Evolutionary conservation across 2,329 filamentous ascomycete genomes (phyloP).

Genomic region (Penicillium sp.): DNA sequence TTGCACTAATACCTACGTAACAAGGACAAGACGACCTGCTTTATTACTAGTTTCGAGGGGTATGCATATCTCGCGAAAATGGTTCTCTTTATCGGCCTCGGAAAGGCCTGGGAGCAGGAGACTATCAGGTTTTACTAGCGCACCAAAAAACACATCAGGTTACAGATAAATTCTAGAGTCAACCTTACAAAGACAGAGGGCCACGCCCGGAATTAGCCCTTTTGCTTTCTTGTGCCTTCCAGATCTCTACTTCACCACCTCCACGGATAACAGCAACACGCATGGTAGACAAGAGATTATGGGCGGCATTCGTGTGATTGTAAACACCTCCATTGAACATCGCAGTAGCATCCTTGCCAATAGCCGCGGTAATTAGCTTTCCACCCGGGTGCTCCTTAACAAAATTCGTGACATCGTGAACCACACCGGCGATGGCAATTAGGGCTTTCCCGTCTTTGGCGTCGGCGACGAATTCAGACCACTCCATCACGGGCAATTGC

Average conservation of each 20-base stretch:
- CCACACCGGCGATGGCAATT: slow-evolving; percentile 73
- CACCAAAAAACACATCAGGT: too few relatives aligned
- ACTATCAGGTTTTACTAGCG: too few relatives aligned
- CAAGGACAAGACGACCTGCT: too few relatives aligned
- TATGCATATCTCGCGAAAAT: too few relatives aligned
- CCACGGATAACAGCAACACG: slow-evolving; percentile 81
- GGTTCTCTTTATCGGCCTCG: too few relatives aligned
- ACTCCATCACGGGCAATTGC: slow-evolving; percentile 76
- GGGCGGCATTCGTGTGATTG: slow-evolving; percentile 77
- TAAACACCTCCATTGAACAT: slow-evolving; percentile 91
- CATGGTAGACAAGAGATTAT: slow-evolving; percentile 75
- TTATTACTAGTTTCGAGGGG: too few relatives aligned
- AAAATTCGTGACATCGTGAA: slow-evolving; percentile 79
- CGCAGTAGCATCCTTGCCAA: slow-evolving; percentile 83
- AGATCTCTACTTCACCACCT: slow-evolving; percentile 86
- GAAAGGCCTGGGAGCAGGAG: too few relatives aligned
- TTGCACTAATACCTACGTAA: too few relatives aligned
- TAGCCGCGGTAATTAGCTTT: slow-evolving; percentile 73
- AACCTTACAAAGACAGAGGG: too few relatives aligned
- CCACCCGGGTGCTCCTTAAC: slow-evolving; percentile 88
- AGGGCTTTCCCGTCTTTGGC: slow-evolving; percentile 72
- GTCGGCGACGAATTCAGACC: slow-evolving; percentile 78
- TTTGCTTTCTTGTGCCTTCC: slow-evolving; percentile 53
- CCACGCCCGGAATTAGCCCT: too few relatives aligned
- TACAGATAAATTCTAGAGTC: too few relatives aligned